Evolutionary conservation across 169 alveolate genomes (phyloP).

Genomic region (Perkinsus olseni): DNA sequence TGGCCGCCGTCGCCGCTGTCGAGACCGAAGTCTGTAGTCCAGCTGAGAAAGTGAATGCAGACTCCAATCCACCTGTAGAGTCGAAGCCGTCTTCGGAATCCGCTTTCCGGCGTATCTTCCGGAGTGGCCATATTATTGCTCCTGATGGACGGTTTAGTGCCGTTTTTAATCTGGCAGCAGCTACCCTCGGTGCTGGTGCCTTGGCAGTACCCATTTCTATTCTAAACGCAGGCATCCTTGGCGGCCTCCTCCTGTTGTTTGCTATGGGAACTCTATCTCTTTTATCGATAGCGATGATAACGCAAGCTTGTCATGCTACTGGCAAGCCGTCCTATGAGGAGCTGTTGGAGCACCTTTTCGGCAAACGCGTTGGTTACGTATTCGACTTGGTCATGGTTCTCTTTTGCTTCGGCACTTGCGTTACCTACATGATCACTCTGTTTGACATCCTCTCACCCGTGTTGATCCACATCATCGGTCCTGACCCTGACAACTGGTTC

Average conservation of each 20-base stretch:
- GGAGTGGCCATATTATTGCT: background rate
- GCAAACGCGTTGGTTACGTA: background rate
- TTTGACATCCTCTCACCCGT: background rate
- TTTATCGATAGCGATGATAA: background rate
- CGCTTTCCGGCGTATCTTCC: background rate
- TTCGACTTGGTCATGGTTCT: background rate
- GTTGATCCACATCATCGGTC: background rate
- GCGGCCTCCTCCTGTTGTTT: background rate
- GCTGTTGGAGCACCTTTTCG: background rate
- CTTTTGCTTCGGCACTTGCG: background rate
- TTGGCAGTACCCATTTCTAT: background rate
- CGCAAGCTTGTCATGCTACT: background rate
- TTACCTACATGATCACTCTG: background rate
- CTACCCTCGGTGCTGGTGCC: background rate
- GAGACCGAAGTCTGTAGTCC: no score
- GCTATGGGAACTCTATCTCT: background rate
- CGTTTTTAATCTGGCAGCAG: background rate
- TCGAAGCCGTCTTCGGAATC: background rate
- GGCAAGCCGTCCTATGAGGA: background rate
- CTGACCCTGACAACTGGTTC: background rate
- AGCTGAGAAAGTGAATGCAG: background rate
- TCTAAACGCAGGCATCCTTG: background rate
- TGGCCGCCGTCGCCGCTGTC: no score
- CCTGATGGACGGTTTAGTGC: conserved; percentile 1
- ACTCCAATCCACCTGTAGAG: background rate